Percentiles rank a stretch among this genome's conserved stretches.
Conservation (phyloP, 768 basidiomycete species). For the Boletus fagicola region DNA sequence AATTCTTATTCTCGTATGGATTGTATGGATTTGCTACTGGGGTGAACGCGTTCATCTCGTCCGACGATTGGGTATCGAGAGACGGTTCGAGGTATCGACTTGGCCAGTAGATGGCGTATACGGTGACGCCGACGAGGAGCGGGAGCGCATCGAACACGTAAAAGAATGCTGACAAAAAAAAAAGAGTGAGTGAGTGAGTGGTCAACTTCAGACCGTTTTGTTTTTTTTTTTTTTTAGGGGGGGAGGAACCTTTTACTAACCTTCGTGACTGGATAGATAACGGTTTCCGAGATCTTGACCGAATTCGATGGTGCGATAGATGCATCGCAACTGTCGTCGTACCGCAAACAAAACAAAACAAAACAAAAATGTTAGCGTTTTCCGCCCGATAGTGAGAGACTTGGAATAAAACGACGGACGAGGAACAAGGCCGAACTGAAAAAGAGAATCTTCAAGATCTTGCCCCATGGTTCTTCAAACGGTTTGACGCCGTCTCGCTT, state of each 20-base stretch:
- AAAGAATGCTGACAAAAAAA: conserved; percentile 6
- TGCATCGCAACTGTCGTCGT: conserved; percentile 18
- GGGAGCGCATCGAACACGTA: conserved; percentile 32
- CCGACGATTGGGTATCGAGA: neutral
- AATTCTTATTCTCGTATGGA: neutral
- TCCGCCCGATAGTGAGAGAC: neutral
- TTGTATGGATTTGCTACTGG: neutral
- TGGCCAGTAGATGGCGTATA: conserved; percentile 31
- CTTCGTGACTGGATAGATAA: conserved; percentile 26
- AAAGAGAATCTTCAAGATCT: conserved; percentile 18
- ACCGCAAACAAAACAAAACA: too few relatives aligned
- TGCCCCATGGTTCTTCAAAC: conserved; percentile 18
- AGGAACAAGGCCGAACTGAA: conserved; percentile 28
- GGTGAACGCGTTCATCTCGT: neutral
- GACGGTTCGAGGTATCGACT: conserved; percentile 19
- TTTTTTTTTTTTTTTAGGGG: too few relatives aligned
- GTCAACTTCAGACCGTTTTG: too few relatives aligned
- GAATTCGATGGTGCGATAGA: conserved; percentile 30
- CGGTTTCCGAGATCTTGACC: conserved; percentile 17
- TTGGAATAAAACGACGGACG: conserved; percentile 12
- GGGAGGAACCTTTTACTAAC: neutral
- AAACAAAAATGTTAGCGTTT: neutral
- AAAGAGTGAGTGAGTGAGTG: too few relatives aligned
- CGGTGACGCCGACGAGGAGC: conserved; percentile 23
- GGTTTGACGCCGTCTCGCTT: conserved; percentile 3